A percentile compares a stretch with the other conserved stretches of the same genome.
Evolutionary conservation across 345 rosid species (phyloP).

Genomic region (Corchorus capsularis): DNA sequence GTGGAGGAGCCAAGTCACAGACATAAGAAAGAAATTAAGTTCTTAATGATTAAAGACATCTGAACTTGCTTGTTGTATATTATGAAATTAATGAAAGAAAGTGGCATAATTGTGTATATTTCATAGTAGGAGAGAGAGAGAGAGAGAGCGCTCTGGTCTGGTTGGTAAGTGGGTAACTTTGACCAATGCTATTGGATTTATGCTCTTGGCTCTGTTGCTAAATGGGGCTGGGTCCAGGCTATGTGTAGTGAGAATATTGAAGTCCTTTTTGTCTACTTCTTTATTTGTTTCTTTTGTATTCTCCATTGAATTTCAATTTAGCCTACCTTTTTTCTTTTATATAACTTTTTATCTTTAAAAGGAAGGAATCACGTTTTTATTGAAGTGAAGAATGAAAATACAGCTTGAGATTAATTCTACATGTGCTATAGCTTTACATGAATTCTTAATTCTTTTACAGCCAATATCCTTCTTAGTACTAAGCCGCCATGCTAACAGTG

Average conservation of each 20-base stretch:
- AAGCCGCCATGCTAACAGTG: not conserved
- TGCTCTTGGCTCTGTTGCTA: conserved; percentile 4
- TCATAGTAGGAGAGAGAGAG: not conserved
- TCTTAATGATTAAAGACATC: no score
- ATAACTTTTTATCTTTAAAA: not conserved
- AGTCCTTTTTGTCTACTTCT: conserved; percentile 13
- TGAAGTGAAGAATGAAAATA: not conserved
- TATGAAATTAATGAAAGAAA: conserved; percentile 5
- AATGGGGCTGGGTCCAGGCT: conserved; percentile 6
- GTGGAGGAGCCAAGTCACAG: no score
- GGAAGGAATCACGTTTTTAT: not conserved
- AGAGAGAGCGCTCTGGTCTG: not conserved
- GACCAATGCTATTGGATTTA: not conserved
- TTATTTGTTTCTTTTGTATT: not conserved
- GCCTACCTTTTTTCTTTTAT: not conserved
- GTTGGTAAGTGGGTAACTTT: not conserved
- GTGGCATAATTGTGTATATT: not conserved
- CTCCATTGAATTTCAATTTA: not conserved
- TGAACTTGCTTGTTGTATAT: not conserved
- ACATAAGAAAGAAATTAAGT: no score
- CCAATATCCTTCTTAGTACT: not conserved
- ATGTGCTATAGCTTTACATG: not conserved
- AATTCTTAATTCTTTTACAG: not conserved
- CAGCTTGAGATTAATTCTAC: not conserved
- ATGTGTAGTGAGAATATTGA: conserved; percentile 10